Percentiles rank a stretch among this genome's conserved stretches.
Evolutionary conservation across 1,284 basidiomycete species (phyloP).

Genomic region (Prillingera fragicola): DNA sequence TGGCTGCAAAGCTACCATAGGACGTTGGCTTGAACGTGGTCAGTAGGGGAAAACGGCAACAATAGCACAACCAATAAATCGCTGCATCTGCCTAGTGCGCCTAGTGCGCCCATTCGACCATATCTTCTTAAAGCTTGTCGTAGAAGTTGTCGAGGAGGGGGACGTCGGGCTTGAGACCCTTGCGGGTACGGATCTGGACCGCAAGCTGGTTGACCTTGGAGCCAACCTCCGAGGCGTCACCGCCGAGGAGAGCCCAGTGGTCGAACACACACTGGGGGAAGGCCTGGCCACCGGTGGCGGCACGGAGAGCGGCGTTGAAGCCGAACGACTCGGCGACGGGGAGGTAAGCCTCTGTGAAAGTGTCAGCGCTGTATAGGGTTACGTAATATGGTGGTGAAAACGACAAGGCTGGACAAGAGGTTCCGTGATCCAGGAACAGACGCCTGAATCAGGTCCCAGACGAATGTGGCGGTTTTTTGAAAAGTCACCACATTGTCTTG

Average conservation of each 20-base stretch:
- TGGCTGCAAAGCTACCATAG: too few relatives aligned
- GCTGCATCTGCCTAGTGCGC: too few relatives aligned
- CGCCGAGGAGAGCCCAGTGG: slow-evolving; percentile 66
- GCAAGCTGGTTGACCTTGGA: slow-evolving; percentile 85
- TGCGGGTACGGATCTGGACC: slow-evolving; percentile 64
- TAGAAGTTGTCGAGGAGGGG: slow-evolving; percentile 80
- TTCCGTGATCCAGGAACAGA: too few relatives aligned
- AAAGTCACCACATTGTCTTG: too few relatives aligned
- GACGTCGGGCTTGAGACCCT: slow-evolving; percentile 64
- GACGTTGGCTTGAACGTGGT: too few relatives aligned
- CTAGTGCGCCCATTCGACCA: too few relatives aligned
- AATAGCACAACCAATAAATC: too few relatives aligned
- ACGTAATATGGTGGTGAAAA: background rate
- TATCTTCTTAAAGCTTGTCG: slow-evolving; percentile 73
- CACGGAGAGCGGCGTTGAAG: slow-evolving; percentile 94
- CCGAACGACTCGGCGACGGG: slow-evolving; percentile 98
- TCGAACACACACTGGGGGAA: slow-evolving; percentile 97
- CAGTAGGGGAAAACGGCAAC: too few relatives aligned
- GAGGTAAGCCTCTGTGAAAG: slow-evolving; percentile 58
- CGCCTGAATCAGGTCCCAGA: background rate
- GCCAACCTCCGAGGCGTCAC: slow-evolving; percentile 53
- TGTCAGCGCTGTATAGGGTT: background rate
- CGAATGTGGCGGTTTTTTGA: background rate
- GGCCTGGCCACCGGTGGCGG: slow-evolving; percentile 90
- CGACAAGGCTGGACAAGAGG: slow-evolving; percentile 1